Evolutionary conservation across 1,139 yeast genomes (phyloP), one percentile per base, ranked within the genome.

Genomic region (Geotrichum klebahnii): DNA sequence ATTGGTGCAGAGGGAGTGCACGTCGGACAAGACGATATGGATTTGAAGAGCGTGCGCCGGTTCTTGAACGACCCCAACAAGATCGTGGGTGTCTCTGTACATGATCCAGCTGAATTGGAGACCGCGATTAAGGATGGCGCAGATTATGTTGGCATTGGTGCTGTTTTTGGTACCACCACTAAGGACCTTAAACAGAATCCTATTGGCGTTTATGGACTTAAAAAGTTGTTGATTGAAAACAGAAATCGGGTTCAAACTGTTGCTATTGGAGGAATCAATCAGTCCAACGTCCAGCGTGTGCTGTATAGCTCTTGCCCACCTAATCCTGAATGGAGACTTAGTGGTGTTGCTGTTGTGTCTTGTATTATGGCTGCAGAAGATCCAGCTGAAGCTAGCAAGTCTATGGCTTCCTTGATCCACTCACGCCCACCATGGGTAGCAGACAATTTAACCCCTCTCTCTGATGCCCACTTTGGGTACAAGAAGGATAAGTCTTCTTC

Each of bases 21-120:
- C 69, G 88, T 90, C 19, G 97, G 97, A 1, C 97, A 89, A 65
- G 92, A 84, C 52, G 97, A 90, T 63, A 85, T 90, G 87, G 72
- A 70, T 39, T 83, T 84, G 2, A 65, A 67, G 1, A 57, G 74
- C 24, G 94, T 80, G 0, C 67, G 97, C 37, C 10, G 44, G 28
- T 64, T 72, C 58, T 61, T 86, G 37, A 67, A 90, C 22, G 96
- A 96, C 0, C 77, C 81, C 0, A 73, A 78, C 53, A 87, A 83
- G 68, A 82, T 90, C 53, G 65, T 90, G 41, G 97, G 97, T 1
- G 82, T 90, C 48, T 81, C 92, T 37, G 85, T 87, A 38, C 79
- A 83, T 5, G 73, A 72, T 38, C 73, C 73, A 0, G 71, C 73
- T 2, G 95, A 88, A 62, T 79, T 83, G 0, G 67, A 66, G 31